Conservation (phyloP, 805 yeast genomes). For the Metschnikowia chrysomelidarum region DNA sequence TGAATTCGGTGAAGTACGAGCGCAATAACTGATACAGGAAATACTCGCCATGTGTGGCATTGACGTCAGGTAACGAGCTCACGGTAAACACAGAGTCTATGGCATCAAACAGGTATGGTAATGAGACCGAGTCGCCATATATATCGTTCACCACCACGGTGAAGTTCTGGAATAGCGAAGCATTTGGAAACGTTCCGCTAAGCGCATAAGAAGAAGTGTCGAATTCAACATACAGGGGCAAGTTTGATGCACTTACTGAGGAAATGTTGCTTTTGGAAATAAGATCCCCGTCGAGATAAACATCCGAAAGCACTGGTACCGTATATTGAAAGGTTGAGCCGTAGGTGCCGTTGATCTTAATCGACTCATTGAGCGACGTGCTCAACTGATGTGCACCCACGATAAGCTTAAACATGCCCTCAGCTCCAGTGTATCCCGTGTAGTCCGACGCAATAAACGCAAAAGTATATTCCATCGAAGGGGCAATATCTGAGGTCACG, state of each 20-base stretch:
- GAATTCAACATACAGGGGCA: conserved; percentile 62
- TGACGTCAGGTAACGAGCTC: conserved; percentile 50
- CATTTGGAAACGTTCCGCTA: conserved; percentile 55
- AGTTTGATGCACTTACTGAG: conserved; percentile 41
- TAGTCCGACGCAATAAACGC: conserved; percentile 78
- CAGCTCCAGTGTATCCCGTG: conserved; percentile 68
- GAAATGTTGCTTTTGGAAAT: conserved; percentile 56
- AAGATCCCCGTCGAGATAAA: conserved; percentile 59
- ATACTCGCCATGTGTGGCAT: conserved; percentile 64
- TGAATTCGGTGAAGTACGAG: conserved; percentile 55
- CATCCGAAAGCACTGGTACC: conserved; percentile 60
- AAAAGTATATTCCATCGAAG: conserved; percentile 69
- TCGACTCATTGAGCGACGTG: conserved; percentile 56
- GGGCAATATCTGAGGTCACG: conserved; percentile 84
- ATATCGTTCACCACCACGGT: conserved; percentile 57
- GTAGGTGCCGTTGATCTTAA: conserved; percentile 65
- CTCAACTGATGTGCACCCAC: conserved; percentile 89
- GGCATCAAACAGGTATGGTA: conserved; percentile 57
- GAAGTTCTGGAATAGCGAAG: conserved; percentile 43
- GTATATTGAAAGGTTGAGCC: conserved; percentile 51
- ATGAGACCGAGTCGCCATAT: conserved; percentile 56
- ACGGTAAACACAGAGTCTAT: conserved; percentile 57
- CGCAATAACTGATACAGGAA: conserved; percentile 56
- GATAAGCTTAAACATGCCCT: conserved; percentile 64
- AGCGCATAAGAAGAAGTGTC: conserved; percentile 39